Evolutionary conservation across 2,329 filamentous ascomycete species (phyloP).

Genomic region (Alternaria triticimaculans): DNA sequence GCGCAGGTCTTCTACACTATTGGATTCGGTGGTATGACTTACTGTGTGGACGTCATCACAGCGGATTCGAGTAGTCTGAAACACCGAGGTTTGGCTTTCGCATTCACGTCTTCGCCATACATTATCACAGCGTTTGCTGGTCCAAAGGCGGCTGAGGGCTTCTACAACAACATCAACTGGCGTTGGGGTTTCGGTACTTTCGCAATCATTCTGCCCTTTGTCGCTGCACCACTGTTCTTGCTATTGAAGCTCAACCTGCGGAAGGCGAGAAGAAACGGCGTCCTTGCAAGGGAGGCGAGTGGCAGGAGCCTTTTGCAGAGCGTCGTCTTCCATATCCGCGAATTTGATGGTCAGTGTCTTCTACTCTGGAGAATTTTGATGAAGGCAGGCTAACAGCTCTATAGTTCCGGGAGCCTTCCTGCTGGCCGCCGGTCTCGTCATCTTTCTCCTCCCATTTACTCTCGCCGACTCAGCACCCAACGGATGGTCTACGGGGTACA

Average conservation of each 20-base stretch:
- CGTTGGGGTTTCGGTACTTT: conserved; percentile 72
- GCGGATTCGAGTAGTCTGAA: conserved; percentile 53
- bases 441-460: conserved; percentile 75
- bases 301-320: conserved; percentile 54
- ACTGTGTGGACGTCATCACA: conserved; percentile 68
- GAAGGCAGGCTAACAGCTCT: background rate
- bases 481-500: conserved; percentile 32
- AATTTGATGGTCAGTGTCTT: conserved; percentile 60
- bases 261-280: conserved; percentile 63
- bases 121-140: conserved; percentile 30
- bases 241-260: conserved; percentile 56
- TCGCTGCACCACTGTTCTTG: conserved; percentile 65
- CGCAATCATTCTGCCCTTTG: conserved; percentile 67
- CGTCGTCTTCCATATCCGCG: conserved; percentile 60
- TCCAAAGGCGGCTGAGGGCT: conserved; percentile 31
- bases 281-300: conserved; percentile 54
- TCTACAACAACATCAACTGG: conserved; percentile 60
- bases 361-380: fast-evolving
- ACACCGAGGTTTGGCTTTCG: conserved; percentile 66
- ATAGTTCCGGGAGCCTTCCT: conserved; percentile 64
- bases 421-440: conserved; percentile 63
- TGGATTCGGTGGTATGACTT: conserved; percentile 66
- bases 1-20: conserved; percentile 50
- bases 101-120: conserved; percentile 43
- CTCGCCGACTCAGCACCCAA: conserved; percentile 28